Percentiles rank a stretch among this genome's conserved stretches.
phyloP scores from a whole-genome alignment of 441 rosid species.

The Brassica hybrid region DNA sequence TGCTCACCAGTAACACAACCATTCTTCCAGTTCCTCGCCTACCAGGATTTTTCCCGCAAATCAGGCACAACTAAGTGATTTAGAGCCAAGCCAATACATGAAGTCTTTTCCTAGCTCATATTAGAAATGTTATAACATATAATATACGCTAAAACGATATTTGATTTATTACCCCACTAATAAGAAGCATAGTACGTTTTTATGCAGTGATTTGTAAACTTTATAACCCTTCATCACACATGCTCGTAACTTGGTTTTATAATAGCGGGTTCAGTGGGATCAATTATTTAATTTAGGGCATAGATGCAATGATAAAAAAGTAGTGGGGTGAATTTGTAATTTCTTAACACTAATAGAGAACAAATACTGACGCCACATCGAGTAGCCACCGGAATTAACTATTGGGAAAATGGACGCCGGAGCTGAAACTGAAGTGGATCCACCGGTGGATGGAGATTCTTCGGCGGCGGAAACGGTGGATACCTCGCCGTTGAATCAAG shows the following conservation, averaged over 20 bases:
- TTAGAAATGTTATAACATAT: neutral
- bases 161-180: neutral
- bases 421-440: conserved; percentile 19
- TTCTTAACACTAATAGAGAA: neutral
- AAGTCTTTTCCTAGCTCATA: neutral
- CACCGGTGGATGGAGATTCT: conserved; percentile 1
- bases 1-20: neutral
- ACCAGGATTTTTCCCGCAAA: conserved; percentile 1
- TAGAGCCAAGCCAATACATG: neutral
- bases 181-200: neutral
- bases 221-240: neutral
- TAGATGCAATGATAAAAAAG: neutral
- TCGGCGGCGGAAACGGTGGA: conserved; percentile 30
- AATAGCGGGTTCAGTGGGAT: neutral
- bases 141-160: neutral
- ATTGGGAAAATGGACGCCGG: conserved; percentile 43
- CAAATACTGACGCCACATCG: conserved; percentile 8
- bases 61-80: neutral
- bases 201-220: neutral
- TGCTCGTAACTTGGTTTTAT: neutral
- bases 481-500: conserved; percentile 39
- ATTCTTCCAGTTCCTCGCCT: neutral
- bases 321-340: neutral
- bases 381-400: conserved; percentile 10
- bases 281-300: neutral